phyloP scores from a whole-genome alignment of 2,329 filamentous ascomycete genomes.

The Colletotrichum sp. region DNA sequence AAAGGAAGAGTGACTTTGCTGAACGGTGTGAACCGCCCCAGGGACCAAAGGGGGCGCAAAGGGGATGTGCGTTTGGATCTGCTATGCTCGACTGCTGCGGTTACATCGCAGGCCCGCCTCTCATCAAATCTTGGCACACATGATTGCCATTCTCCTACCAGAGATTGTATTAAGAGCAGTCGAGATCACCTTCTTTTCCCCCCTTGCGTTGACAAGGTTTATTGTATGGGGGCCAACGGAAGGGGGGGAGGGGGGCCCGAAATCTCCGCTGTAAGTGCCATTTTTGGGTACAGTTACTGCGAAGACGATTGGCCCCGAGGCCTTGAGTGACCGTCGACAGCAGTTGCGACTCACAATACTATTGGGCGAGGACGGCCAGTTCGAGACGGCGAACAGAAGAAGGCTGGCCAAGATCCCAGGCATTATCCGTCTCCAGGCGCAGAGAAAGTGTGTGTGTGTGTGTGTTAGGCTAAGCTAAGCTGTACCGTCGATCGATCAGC shows the following conservation, averaged over 20 bases:
- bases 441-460: background rate
- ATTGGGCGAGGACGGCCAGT: background rate
- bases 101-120: background rate
- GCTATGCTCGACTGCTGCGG: background rate
- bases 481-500: slow-evolving; percentile 18
- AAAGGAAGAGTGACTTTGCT: background rate
- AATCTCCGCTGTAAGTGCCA: background rate
- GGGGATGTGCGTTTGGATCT: background rate
- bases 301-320: background rate
- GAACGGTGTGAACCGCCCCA: background rate
- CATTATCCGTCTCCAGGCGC: background rate
- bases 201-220: background rate
- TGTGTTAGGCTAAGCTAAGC: background rate
- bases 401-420: background rate
- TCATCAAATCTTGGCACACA: slow-evolving; percentile 7
- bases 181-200: background rate
- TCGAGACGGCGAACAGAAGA: background rate
- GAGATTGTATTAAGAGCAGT: background rate
- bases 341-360: background rate
- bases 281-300: background rate
- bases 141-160: slow-evolving; percentile 4
- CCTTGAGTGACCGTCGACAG: background rate
- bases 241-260: background rate
- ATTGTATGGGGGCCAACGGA: background rate
- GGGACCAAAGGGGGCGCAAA: background rate